Percentiles rank a stretch among this genome's conserved stretches.
These are phyloP conservation scores for Lactarius vividus DNA, from an alignment of 768 basidiomycete species.

Conservation along the genomic window DNA sequence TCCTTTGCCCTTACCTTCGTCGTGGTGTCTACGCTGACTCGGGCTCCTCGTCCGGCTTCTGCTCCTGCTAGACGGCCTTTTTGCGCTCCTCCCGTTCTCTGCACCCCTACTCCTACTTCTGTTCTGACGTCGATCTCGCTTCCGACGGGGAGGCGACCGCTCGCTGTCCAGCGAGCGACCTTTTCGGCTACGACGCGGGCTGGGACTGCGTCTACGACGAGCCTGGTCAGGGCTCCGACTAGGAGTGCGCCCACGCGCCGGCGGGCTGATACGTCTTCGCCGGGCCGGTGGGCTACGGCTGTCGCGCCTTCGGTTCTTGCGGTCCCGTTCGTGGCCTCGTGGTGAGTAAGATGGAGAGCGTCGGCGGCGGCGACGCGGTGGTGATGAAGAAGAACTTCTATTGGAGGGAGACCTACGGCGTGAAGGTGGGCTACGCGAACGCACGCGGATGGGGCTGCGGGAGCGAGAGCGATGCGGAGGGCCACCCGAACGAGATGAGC, in stretches of 20 bases:
- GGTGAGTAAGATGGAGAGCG: slow-evolving; percentile 52
- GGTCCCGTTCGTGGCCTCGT: slow-evolving; percentile 35
- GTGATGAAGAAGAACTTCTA: slow-evolving; percentile 26
- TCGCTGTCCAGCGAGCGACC: slow-evolving; percentile 37
- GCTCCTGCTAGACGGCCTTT: slow-evolving; percentile 18
- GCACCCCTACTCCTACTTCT: slow-evolving; percentile 19
- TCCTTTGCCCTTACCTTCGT: slow-evolving; percentile 22
- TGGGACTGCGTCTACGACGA: slow-evolving; percentile 46
- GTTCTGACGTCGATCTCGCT: slow-evolving; percentile 16
- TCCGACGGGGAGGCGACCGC: slow-evolving; percentile 32
- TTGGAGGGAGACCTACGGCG: slow-evolving; percentile 30
- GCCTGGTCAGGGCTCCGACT: slow-evolving; percentile 35
- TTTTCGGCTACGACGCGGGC: slow-evolving; percentile 33
- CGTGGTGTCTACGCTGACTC: slow-evolving; percentile 21
- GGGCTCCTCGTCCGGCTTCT: slow-evolving; percentile 20
- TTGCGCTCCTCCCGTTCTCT: slow-evolving; percentile 16
- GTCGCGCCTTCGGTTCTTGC: slow-evolving; percentile 32
- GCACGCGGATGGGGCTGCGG: slow-evolving; percentile 26
- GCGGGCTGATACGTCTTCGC: slow-evolving; percentile 32
- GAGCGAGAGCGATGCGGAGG: slow-evolving; percentile 37
- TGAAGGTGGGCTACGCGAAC: slow-evolving; percentile 19
- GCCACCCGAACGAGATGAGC: slow-evolving; percentile 42
- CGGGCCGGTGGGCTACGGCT: slow-evolving; percentile 55
- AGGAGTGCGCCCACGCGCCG: slow-evolving; percentile 36
- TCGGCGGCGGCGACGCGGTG: slow-evolving; percentile 37